Evolutionary conservation across 129 eudicot genomes (phyloP).

Genomic region (Artemisia tridentata): DNA sequence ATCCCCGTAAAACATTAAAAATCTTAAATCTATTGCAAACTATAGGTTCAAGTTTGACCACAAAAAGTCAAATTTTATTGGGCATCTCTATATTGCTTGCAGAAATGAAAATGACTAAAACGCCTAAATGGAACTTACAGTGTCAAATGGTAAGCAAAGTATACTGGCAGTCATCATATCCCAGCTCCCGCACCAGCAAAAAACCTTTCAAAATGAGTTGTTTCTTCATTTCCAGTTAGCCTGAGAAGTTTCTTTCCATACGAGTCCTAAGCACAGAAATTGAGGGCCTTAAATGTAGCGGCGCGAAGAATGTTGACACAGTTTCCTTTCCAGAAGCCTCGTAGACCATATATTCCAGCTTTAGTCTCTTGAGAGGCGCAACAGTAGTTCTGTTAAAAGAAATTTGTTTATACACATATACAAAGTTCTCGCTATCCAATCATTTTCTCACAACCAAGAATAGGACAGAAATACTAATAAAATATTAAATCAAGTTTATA

Average conservation of each 20-base stretch:
- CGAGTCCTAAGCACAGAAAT: constrained; percentile 79
- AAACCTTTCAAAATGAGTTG: constrained; percentile 65
- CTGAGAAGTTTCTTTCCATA: constrained; percentile 72
- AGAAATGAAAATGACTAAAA: no score
- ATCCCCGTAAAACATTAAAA: no score
- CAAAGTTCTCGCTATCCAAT: no score
- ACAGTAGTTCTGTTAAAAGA: constrained; percentile 63
- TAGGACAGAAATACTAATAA: no score
- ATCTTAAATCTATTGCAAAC: no score
- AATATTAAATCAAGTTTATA: no score
- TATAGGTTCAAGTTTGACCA: not conserved
- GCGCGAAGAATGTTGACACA: constrained; percentile 84
- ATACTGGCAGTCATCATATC: constrained; percentile 80
- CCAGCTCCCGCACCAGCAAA: constrained; percentile 97
- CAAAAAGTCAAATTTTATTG: no score
- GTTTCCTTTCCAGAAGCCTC: constrained; percentile 92
- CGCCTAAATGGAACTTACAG: constrained; percentile 44
- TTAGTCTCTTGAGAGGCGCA: no score
- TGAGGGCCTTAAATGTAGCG: constrained; percentile 92
- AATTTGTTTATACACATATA: not conserved
- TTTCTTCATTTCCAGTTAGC: constrained; percentile 64
- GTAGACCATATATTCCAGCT: constrained; percentile 86
- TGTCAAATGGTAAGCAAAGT: constrained; percentile 90
- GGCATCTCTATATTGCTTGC: no score
- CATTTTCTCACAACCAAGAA: no score